phyloP scores from a whole-genome alignment of 257 asterid species.

The Phtheirospermum japonicum region DNA sequence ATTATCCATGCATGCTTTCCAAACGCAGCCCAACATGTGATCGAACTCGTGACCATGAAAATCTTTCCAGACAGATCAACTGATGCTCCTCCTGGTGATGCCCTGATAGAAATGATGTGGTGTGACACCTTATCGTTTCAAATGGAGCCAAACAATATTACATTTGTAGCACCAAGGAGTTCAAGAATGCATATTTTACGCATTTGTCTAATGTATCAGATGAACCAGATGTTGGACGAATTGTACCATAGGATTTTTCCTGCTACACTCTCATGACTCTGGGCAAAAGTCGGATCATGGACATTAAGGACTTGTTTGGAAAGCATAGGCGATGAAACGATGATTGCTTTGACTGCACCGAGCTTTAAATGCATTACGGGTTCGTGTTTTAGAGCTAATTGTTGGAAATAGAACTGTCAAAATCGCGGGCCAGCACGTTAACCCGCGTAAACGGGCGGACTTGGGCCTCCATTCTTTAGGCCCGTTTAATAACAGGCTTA shows the following conservation, averaged over 20 bases:
- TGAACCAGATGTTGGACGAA: constrained; percentile 4
- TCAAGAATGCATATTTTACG: too few relatives aligned
- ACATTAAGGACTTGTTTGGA: constrained; percentile 17
- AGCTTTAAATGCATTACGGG: constrained; percentile 27
- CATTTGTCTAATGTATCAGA: constrained; percentile 17
- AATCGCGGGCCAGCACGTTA: not conserved
- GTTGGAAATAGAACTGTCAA: constrained; percentile 3
- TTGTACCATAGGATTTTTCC: constrained; percentile 19
- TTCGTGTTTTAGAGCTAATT: constrained; percentile 19
- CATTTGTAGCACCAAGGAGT: too few relatives aligned
- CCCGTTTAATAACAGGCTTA: too few relatives aligned
- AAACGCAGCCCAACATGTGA: constrained; percentile 20
- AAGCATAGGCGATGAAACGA: constrained; percentile 5
- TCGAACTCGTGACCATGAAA: not conserved
- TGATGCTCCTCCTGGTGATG: not conserved
- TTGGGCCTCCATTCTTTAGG: too few relatives aligned
- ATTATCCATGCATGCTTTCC: constrained; percentile 14
- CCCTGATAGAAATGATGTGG: constrained; percentile 5
- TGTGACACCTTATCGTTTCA: too few relatives aligned
- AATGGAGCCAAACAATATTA: too few relatives aligned
- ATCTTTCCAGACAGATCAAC: constrained; percentile 16
- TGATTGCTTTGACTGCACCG: constrained; percentile 23
- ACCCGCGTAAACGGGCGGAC: too few relatives aligned
- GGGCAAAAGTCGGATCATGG: constrained; percentile 12
- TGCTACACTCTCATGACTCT: constrained; percentile 3